Percentiles rank a stretch among this genome's conserved stretches.
These are phyloP conservation scores for Lipomyces spencermartinsiae DNA, from an alignment of 805 yeast species.

Conservation along the genomic window DNA sequence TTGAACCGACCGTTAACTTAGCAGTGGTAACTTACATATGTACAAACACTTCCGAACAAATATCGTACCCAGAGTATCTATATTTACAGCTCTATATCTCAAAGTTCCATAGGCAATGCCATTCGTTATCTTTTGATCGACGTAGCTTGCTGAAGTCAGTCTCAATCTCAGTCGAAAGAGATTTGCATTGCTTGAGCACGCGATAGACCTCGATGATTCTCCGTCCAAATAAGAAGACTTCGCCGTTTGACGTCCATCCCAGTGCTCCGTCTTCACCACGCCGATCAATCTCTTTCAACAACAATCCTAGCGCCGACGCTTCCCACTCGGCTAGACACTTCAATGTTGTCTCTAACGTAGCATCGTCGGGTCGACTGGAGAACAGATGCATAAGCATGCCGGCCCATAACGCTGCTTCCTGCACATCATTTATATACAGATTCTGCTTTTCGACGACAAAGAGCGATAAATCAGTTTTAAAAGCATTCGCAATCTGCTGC, in stretches of 20 bases:
- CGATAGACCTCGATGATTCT: constrained; percentile 16
- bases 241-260: constrained; percentile 26
- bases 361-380: too few species aligned
- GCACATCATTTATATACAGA: constrained; percentile 60
- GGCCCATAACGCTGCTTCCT: constrained; percentile 23
- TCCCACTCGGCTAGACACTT: neutral
- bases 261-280: constrained; percentile 30
- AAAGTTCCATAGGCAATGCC: constrained; percentile 14
- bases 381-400: constrained; percentile 8
- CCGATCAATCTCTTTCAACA: constrained; percentile 4
- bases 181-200: constrained; percentile 2
- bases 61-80: neutral
- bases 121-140: neutral
- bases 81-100: constrained; percentile 4
- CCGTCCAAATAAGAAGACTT: constrained; percentile 26
- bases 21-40: neutral
- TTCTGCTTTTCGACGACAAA: constrained; percentile 75
- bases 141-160: constrained; percentile 13
- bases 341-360: neutral
- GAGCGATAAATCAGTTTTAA: constrained; percentile 49
- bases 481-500: constrained; percentile 40
- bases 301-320: neutral
- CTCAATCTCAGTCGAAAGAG: constrained; percentile 1
- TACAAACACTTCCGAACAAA: neutral
- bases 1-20: neutral